These are phyloP conservation scores for Fusarium tjaetaba DNA, from an alignment of 2,329 filamentous ascomycete genomes.

Conservation along the genomic window DNA sequence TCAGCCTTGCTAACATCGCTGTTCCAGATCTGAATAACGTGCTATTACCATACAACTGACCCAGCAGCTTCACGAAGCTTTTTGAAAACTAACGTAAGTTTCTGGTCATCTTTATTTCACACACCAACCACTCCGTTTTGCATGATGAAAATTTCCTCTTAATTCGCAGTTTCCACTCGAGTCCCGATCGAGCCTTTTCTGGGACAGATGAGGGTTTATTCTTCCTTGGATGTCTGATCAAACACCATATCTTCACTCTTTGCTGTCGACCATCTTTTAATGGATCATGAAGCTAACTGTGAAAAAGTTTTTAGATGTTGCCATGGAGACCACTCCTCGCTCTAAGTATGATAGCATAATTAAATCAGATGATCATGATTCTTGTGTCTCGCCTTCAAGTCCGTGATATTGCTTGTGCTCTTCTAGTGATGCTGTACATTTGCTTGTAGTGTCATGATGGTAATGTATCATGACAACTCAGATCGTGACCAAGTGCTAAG, in stretches of 20 bases:
- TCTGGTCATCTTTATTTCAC: neutral
- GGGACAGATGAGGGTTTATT: constrained; percentile 73
- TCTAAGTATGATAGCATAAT: neutral
- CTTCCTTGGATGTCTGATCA: constrained; percentile 84
- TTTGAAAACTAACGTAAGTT: constrained; percentile 30
- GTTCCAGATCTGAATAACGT: constrained; percentile 21
- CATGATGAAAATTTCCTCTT: constrained; percentile 79
- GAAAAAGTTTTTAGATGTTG: constrained; percentile 19
- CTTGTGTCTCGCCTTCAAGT: neutral
- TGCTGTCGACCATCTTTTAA: constrained; percentile 10
- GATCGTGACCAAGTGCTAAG: neutral
- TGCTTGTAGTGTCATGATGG: neutral
- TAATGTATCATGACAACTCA: neutral
- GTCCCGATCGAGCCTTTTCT: constrained; percentile 72
- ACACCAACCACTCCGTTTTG: constrained; percentile 21
- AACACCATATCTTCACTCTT: constrained; percentile 35
- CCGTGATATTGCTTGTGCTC: neutral
- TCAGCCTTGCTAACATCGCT: constrained; percentile 38
- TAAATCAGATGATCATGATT: neutral
- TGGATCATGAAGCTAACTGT: constrained; percentile 37
- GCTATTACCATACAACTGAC: constrained; percentile 9
- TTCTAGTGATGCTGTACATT: too few species aligned
- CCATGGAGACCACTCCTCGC: neutral
- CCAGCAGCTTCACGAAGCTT: constrained; percentile 10
- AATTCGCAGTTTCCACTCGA: constrained; percentile 93